These are phyloP conservation scores for Ganoderma leucocontextum DNA, from an alignment of 1,284 basidiomycete species.

Conservation along the genomic window DNA sequence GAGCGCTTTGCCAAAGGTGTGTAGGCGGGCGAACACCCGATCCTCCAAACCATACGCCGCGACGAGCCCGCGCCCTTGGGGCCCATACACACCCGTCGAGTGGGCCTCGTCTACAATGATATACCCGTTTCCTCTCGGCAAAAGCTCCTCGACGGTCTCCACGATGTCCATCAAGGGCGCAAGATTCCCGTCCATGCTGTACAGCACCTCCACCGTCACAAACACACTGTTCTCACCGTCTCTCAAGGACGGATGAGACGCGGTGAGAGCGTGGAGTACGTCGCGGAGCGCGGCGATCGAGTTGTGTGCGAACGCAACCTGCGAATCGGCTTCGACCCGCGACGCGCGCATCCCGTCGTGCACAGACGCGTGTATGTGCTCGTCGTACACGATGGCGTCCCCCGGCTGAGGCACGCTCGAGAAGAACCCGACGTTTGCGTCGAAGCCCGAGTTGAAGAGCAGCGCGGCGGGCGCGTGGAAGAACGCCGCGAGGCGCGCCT, in stretches of 20 bases:
- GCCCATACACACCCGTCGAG: conserved; percentile 83
- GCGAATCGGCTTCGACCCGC: conserved; percentile 52
- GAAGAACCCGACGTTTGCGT: conserved; percentile 94
- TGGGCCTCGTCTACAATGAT: conserved; percentile 93
- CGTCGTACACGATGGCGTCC: conserved; percentile 88
- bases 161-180: conserved; percentile 78
- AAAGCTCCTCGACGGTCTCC: conserved; percentile 60
- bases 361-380: conserved; percentile 91
- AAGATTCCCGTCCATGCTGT: conserved; percentile 96
- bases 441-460: conserved; percentile 95
- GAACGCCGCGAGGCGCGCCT: conserved; percentile 70
- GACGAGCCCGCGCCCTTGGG: conserved; percentile 79
- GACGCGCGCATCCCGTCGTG: conserved; percentile 89
- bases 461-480: conserved; percentile 76
- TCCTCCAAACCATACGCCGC: conserved; percentile 68
- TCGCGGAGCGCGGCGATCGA: conserved; percentile 59
- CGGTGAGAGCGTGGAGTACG: conserved; percentile 51
- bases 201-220: conserved; percentile 89
- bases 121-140: conserved; percentile 71
- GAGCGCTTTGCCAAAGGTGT: conserved; percentile 77
- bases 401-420: conserved; percentile 80
- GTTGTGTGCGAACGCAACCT: conserved; percentile 79
- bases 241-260: conserved; percentile 46
- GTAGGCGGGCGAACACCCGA: conserved; percentile 68
- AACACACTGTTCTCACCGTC: conserved; percentile 61